A percentile compares a stretch with the other conserved stretches of the same genome.
These are phyloP conservation scores for Russula sp. DNA, from an alignment of 768 basidiomycete genomes.

Conservation along the genomic window DNA sequence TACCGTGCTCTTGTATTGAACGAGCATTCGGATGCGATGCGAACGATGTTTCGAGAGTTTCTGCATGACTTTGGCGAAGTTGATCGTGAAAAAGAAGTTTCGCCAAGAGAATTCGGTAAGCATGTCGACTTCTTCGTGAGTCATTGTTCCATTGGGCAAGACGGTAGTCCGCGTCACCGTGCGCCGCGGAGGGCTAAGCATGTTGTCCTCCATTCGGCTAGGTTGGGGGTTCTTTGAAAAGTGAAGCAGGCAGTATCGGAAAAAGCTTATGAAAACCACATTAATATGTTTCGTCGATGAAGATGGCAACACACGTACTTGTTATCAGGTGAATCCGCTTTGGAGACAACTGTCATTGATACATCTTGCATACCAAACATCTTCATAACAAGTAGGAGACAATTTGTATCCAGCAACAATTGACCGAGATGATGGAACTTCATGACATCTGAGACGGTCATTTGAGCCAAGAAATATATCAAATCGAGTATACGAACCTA, in stretches of 20 bases:
- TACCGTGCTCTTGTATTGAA: constrained; percentile 97
- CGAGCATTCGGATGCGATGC: constrained; percentile 91
- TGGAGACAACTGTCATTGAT: constrained; percentile 71
- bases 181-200: constrained; percentile 54
- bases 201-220: constrained; percentile 55
- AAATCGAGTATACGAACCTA: constrained; percentile 36
- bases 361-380: constrained; percentile 98
- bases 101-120: constrained; percentile 94
- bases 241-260: constrained; percentile 83
- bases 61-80: constrained; percentile 97
- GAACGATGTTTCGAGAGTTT: constrained; percentile 93
- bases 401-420: constrained; percentile 90
- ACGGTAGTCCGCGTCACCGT: constrained; percentile 46
- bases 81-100: constrained; percentile 96
- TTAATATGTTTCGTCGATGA: background rate
- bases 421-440: constrained; percentile 99
- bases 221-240: constrained; percentile 61
- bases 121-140: constrained; percentile 85
- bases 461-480: background rate
- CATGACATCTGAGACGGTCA: constrained; percentile 72
- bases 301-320: constrained; percentile 44
- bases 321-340: constrained; percentile 79
- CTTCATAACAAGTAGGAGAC: constrained; percentile 86
- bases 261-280: constrained; percentile 57
- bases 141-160: constrained; percentile 65